Evolutionary conservation across 495 filamentous ascomycete species (phyloP).

Genomic region (Aspergillus saccharolyticus): DNA sequence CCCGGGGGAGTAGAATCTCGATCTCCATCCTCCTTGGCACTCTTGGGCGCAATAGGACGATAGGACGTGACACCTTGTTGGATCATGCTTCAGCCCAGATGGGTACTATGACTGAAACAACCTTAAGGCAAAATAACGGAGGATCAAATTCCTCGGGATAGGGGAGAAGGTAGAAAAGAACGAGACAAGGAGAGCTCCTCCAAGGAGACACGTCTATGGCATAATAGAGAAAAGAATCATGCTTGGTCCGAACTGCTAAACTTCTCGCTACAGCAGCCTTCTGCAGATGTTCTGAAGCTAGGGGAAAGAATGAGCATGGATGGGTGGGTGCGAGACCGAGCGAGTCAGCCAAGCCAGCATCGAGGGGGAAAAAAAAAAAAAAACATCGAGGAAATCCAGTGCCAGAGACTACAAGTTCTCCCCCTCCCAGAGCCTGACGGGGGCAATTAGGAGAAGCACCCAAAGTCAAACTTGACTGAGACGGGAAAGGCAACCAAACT

Average conservation of each 20-base stretch:
- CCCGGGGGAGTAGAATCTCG: conserved; percentile 4
- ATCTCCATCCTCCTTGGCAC: conserved; percentile 2
- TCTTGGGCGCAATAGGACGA: conserved; percentile 35
- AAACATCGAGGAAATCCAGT: background rate
- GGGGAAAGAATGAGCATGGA: conserved; percentile 10
- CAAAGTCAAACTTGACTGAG: background rate
- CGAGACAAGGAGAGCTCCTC: background rate
- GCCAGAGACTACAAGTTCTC: background rate
- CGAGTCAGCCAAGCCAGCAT: conserved; percentile 7
- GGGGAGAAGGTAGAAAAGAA: background rate
- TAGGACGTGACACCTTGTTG: conserved; percentile 22
- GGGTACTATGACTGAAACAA: background rate
- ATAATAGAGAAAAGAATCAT: conserved; percentile 4
- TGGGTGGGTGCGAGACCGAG: background rate
- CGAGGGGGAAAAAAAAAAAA: conserved; percentile 10
- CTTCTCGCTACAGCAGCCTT: background rate
- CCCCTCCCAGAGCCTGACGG: background rate
- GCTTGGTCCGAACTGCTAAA: background rate
- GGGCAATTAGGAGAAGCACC: background rate
- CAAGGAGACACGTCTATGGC: conserved; percentile 14
- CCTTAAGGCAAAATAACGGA: background rate
- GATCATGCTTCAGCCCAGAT: conserved; percentile 23
- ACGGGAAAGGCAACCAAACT: background rate
- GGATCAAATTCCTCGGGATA: background rate
- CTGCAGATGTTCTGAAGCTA: background rate